phyloP scores from a whole-genome alignment of 306 rosid genomes.

The Dryas octopetala region DNA sequence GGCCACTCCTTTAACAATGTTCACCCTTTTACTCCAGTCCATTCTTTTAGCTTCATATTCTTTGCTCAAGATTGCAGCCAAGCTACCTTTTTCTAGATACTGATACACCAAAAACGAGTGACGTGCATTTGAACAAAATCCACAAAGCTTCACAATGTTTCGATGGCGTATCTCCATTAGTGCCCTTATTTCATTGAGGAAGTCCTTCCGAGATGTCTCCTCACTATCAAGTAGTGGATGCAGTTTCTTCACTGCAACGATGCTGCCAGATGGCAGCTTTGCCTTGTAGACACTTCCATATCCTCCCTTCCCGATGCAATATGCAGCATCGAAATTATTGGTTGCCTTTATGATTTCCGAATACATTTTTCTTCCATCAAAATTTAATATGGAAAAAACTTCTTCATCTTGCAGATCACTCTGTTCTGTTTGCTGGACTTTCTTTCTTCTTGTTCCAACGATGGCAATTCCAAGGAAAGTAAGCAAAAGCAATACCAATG shows the following conservation, averaged over 20 bases:
- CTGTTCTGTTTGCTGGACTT: background rate
- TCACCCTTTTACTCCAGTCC: background rate
- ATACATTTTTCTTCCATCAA: constrained; percentile 5
- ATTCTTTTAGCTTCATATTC: background rate
- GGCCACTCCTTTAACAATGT: background rate
- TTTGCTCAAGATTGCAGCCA: background rate
- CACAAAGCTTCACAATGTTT: constrained; percentile 8
- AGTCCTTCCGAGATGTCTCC: background rate
- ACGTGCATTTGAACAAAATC: background rate
- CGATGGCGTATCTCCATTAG: background rate
- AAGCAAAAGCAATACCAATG: background rate
- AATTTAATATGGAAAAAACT: background rate
- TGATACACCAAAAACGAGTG: constrained; percentile 1
- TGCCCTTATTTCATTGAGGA: background rate
- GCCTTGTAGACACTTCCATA: constrained; percentile 19
- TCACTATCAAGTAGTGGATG: background rate
- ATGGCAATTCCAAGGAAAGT: background rate
- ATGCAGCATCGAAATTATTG: background rate
- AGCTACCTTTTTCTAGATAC: constrained; percentile 4
- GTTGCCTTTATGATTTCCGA: constrained; percentile 16
- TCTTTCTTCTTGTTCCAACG: background rate
- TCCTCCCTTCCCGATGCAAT: constrained; percentile 24
- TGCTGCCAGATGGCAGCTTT: background rate
- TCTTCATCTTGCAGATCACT: background rate
- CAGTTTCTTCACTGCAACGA: constrained; percentile 6